Base-by-base conservation (phyloP, 169 alveolate genomes). In the Cyclospora cayetanensis region DNA sequence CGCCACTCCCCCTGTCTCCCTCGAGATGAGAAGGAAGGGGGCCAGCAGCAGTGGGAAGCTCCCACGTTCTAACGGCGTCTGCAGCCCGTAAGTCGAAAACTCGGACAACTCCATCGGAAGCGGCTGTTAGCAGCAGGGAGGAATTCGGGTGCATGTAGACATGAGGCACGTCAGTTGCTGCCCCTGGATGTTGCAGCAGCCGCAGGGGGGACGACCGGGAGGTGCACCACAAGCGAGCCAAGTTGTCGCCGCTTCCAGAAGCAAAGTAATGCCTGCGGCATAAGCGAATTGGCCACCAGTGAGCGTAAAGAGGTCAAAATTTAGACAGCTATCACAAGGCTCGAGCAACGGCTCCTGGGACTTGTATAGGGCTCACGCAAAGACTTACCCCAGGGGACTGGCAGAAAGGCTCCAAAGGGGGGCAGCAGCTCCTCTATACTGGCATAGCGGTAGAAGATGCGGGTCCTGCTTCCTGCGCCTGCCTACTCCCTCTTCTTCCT, bases 171-270 rank as follows among this genome's bases (percentile, higher is more conserved):
- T 86, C 92, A 15, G 92, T 35, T 27, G 85, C 86, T 1, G 72
- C 76, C 1, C 79, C 92, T 25, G 92, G 74, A 77, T 82, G 90
- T 37, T 52, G 90, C 68, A 86, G 74, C 53, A 86, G 60, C 31
- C 92, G 92, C 43, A 66, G 37, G 22, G 92, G 87, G 29, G 50
- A 72, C 2, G 87, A 70, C 0, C 92, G 92, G 25, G 84, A 68
- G 11, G 92, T 86, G 72, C 84, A 68, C 92, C 92, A 86, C 70
- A 86, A 55, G 34, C 92, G 92, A 18, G 92, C 92, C 39, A 60
- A 41, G 52, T 27, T 52, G 86, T 86, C 92, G 39, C 85, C 42
- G 39, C 68, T 29, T 1, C 92, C 92, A 29, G 87, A 70, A 25
- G 92, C 92, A 60, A 86, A 86, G 74, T 86, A 86, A 34, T 86